Percentiles rank a stretch among this genome's conserved stretches.
Evolutionary conservation across 495 filamentous ascomycete species (phyloP).

Genomic region (Podospora appendiculata): DNA sequence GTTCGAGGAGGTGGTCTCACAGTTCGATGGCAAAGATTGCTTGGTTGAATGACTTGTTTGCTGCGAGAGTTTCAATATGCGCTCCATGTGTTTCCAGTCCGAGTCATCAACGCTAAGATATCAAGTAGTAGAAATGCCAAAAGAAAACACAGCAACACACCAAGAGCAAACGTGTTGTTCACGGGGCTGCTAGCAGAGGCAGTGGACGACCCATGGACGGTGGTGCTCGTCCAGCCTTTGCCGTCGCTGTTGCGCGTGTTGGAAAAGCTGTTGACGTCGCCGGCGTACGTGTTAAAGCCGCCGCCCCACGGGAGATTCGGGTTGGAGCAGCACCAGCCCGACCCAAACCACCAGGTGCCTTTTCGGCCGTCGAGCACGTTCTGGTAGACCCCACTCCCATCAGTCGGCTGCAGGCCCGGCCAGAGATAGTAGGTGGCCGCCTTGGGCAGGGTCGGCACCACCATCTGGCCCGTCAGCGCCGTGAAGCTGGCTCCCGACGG

Average conservation of each 20-base stretch:
- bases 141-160: background rate
- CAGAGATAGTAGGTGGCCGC: slow-evolving; percentile 34
- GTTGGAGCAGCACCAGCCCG: slow-evolving; percentile 36
- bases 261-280: slow-evolving; percentile 23
- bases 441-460: slow-evolving; percentile 25
- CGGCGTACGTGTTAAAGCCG: slow-evolving; percentile 27
- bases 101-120: slow-evolving; percentile 1
- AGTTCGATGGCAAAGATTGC: slow-evolving; percentile 32
- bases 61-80: slow-evolving; percentile 1
- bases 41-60: slow-evolving; percentile 32
- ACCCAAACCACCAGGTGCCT: slow-evolving; percentile 37
- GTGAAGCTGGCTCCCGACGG: slow-evolving; percentile 26
- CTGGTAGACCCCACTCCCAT: slow-evolving; percentile 34
- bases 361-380: slow-evolving; percentile 33
- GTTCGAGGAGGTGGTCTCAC: slow-evolving; percentile 5
- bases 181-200: slow-evolving; percentile 9
- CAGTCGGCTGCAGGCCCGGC: slow-evolving; percentile 35
- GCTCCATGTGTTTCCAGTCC: background rate
- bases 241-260: slow-evolving; percentile 14
- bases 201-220: slow-evolving; percentile 6
- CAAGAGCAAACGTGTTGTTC: slow-evolving; percentile 18
- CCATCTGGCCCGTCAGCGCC: slow-evolving; percentile 31
- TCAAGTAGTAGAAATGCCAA: background rate
- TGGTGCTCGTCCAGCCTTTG: slow-evolving; percentile 15
- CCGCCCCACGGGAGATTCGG: slow-evolving; percentile 32